Evolutionary conservation across 2,329 filamentous ascomycete genomes (phyloP), one percentile per base, ranked within the genome.

Genomic region (Botrytis porri): DNA sequence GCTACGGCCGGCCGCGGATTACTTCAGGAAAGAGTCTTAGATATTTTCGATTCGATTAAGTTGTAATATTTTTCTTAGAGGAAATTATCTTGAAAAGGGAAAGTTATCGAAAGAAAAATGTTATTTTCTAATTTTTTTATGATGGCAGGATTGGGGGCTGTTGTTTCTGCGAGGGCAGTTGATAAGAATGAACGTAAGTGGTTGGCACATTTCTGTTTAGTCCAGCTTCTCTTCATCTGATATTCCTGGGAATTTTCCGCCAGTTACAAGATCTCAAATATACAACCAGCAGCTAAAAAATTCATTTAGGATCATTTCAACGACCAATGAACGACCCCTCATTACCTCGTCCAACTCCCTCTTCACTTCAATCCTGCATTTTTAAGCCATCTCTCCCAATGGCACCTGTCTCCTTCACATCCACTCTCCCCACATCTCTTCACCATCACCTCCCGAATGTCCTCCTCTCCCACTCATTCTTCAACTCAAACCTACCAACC

Each of bases 1-100:
- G 48, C 32, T 67, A 72, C 62, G 62, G 70, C 62, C 51, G 70
- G 70, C 70, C 70, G 70, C 48, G 18, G 65, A 41, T 67, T 57
- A 29, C 48, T 67, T 67, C 48, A 35, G 48, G 62, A 61, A 57
- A 69, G 70, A 57, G 43, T 69, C 37, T 51, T 7, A 62, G 1
- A 39, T 48, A 63, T 63, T 63, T 63, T 63, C 22, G 1, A 69
- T 71, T 71, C 29, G 8, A 48, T 48, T n/a, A 39, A 43, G 18
- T 20, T 51, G n/a, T 72, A 45, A 59, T 67, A 59, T 48, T 37
- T 67, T 71, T 39, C 16, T 22, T 29, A 35, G n/a, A 41, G 18
- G 35, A 35, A n/a, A n/a, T 25, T 18, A 59, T 57, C 4, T 29
- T 16, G 37, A 39, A 43, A 39, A 16, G n/a, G 20, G 45, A 14